phyloP scores from a whole-genome alignment of 1,284 basidiomycete species.

The Ceratobasidium theobromae region DNA sequence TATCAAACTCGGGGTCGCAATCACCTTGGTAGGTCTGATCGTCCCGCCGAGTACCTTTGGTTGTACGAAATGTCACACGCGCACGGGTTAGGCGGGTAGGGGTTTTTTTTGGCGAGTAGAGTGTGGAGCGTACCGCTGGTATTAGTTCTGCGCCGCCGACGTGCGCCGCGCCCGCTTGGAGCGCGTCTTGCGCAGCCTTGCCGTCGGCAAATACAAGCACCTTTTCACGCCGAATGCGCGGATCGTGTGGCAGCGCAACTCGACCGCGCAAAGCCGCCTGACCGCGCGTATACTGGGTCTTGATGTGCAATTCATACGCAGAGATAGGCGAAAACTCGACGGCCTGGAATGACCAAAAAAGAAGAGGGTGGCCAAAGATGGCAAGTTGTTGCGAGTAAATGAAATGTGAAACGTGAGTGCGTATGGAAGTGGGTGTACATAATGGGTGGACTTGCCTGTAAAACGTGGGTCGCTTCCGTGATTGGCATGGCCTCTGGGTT shows the following conservation, averaged over 20 bases:
- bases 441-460: slow-evolving; percentile 28
- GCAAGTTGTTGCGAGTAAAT: background rate
- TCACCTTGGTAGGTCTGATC: slow-evolving; percentile 75
- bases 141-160: slow-evolving; percentile 85
- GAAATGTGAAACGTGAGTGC: background rate
- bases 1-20: slow-evolving; percentile 81
- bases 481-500: slow-evolving; percentile 34
- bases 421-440: no score
- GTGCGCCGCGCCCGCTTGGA: slow-evolving; percentile 77
- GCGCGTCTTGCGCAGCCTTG: slow-evolving; percentile 71
- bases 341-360: slow-evolving; percentile 52
- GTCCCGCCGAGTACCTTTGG: slow-evolving; percentile 64
- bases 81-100: no score
- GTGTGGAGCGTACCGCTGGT: slow-evolving; percentile 58
- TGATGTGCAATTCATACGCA: slow-evolving; percentile 78
- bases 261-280: slow-evolving; percentile 79
- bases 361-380: background rate
- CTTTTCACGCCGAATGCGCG: slow-evolving; percentile 69
- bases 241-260: slow-evolving; percentile 68
- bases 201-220: slow-evolving; percentile 89
- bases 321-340: slow-evolving; percentile 76
- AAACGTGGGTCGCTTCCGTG: slow-evolving; percentile 29
- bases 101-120: background rate
- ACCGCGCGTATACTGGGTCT: slow-evolving; percentile 73
- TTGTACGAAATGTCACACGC: background rate